Evolutionary conservation across 805 yeast species (phyloP), one percentile per base, ranked within the genome.

Genomic region (Saccharomycopsis fibuligera): DNA sequence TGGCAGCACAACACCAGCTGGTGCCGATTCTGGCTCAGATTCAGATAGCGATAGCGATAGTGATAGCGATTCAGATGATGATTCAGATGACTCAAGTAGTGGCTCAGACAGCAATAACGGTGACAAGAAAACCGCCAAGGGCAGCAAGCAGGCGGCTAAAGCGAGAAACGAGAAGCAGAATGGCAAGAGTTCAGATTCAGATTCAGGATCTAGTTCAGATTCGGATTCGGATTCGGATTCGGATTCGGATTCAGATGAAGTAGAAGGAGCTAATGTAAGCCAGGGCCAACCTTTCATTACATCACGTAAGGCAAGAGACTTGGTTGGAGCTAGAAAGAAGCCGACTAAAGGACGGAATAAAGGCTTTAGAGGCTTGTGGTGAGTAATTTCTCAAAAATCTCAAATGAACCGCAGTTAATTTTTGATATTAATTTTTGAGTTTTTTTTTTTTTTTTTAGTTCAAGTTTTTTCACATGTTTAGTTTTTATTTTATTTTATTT

Each of bases 141-240:
- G 41, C n/a, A 30, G 23, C 16, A 23, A 31, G 8, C 35, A 30
- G 35, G 14, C 35, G 14, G 35, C 35, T 10, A 14, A 12, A 10
- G 10, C 35, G 14, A 30, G 48, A 9, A 45, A 45, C 24, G 39
- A 45, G 31, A 52, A 42, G 10, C 41, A 54, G 45, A 54, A 49
- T 1, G 59, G 55, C 14, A 55, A 47, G 1, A 52, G 57, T 17
- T 50, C 55, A 27, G 60, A 52, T 10, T 51, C 57, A 4, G 57
- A 43, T 9, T 51, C 61, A 4, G 68, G 62, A 41, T 57, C 66
- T 1, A 68, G 62, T 27, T 61, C 68, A 5, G 68, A 60, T 36
- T 60, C 66, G 21, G 63, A 59, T 40, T 39, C 43, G 30, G 56
- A 46, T 17, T 54, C 61, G 6, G 56, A 54, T 30, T 49, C 57